Evolutionary conservation across 1,284 basidiomycete genomes (phyloP), one percentile per base, ranked within the genome.

Genomic region (Cutaneotrichosporon cutaneum): DNA sequence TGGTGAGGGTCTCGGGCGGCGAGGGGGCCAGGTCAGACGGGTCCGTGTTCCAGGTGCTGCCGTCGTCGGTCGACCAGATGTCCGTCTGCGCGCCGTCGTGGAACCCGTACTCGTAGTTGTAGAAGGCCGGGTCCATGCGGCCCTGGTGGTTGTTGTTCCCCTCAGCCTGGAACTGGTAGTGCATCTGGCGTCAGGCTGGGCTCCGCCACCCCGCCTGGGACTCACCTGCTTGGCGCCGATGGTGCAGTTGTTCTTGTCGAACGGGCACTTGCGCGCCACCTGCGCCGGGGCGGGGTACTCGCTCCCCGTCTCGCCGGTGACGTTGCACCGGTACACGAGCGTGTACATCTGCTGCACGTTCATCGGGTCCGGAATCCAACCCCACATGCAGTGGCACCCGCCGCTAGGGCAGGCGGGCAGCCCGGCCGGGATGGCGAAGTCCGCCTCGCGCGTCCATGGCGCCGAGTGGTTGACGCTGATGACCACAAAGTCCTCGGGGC

Each of bases 401-500:
- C 82, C 85, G 1, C 82, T 72, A 0, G 87, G 86, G 71, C 89
- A 90, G 21, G 84, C 79, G 0, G 89, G 89, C 83, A 90, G 86
- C 16, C 78, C 75, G 14, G 77, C 81, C 0, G 89, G 89, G 24
- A 90, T 75, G 56, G 82, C 69, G 70, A 89, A 90, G 55, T 83
- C 82, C 18, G 87, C 88, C 24, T 72, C 62, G 26, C 85, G 82
- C 48, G 79, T 80, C 87, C 86, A 90, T 0, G 88, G 87, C 65
- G 88, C 89, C 0, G 84, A 86, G 33, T 88, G 85, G 74, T 89
- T 89, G 32, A 88, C 82, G 62, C 84, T 86, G 77, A 90, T 89
- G n/a, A 90, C 78, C 5, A 83, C 82, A 65, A 90, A 86, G 76
- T 90, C 87, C 48, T 83, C 83, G 0, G 87, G 88, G 68, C 84